Percentiles rank a stretch among this genome's conserved stretches.
Conservation (phyloP, 1,284 basidiomycete species). For the Stereum hirsutum region DNA sequence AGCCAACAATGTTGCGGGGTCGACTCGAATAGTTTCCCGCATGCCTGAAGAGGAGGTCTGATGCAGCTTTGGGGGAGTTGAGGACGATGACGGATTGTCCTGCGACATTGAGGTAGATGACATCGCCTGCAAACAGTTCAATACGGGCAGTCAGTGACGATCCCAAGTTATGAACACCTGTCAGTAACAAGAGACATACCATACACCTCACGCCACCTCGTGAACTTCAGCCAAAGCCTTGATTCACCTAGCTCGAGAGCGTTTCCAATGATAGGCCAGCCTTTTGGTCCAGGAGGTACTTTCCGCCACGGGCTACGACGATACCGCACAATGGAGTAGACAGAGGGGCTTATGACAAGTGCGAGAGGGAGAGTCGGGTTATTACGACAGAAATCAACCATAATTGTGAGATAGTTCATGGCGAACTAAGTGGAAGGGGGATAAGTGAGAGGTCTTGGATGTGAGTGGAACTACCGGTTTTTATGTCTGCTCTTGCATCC, state of each 20-base stretch:
- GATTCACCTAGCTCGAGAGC: background rate
- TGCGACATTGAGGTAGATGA: slow-evolving; percentile 16
- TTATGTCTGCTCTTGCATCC: no score
- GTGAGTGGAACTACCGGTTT: no score
- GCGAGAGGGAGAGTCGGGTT: no score
- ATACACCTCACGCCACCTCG: background rate
- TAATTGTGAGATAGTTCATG: no score
- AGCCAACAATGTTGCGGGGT: slow-evolving; percentile 12
- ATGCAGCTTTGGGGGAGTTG: slow-evolving; percentile 15
- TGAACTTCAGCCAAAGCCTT: background rate
- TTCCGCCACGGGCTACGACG: background rate
- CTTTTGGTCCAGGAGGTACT: background rate
- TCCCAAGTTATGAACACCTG: no score
- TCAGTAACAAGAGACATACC: no score
- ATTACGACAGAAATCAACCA: no score
- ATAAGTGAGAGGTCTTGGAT: no score
- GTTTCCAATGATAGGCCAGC: background rate
- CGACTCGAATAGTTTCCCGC: slow-evolving; percentile 17
- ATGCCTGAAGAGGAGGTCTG: slow-evolving; percentile 19
- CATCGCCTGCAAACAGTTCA: slow-evolving; percentile 15
- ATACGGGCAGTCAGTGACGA: no score
- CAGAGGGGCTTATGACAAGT: no score
- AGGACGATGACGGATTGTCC: slow-evolving; percentile 19
- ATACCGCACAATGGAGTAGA: background rate
- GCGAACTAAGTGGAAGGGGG: no score